phyloP scores from a whole-genome alignment of 2,329 filamentous ascomycete genomes.

The Graphilbum fragrans region DNA sequence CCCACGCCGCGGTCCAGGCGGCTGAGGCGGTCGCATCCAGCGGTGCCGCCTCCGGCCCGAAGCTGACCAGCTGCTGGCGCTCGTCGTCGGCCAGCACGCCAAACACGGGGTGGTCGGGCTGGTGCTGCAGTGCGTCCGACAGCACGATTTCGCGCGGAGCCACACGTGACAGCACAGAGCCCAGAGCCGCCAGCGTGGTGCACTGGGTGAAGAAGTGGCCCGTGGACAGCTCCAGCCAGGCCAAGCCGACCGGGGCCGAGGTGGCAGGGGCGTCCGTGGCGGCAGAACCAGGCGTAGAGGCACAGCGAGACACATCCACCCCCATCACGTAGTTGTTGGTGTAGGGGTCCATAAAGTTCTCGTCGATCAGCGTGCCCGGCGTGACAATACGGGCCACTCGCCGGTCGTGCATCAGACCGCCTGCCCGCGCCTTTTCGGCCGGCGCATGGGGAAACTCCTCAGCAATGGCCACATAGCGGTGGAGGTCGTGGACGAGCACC shows the following conservation, averaged over 20 bases:
- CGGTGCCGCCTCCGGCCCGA: constrained; percentile 36
- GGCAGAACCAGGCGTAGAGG: no score
- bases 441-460: constrained; percentile 78
- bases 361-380: constrained; percentile 89
- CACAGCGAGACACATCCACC: constrained; percentile 53
- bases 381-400: constrained; percentile 81
- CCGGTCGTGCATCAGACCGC: constrained; percentile 74
- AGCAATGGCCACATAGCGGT: constrained; percentile 83
- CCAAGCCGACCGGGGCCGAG: constrained; percentile 50
- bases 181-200: constrained; percentile 56
- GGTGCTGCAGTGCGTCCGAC: constrained; percentile 43
- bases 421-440: constrained; percentile 57
- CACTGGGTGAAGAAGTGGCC: constrained; percentile 85
- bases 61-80: constrained; percentile 59
- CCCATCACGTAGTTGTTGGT: constrained; percentile 88
- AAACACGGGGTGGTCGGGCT: constrained; percentile 40
- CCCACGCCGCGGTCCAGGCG: constrained; percentile 52
- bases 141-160: constrained; percentile 77
- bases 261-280: constrained; percentile 1
- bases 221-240: constrained; percentile 92
- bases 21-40: not conserved
- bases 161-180: constrained; percentile 74
- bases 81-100: constrained; percentile 58
- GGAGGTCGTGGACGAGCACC: constrained; percentile 79
- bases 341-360: constrained; percentile 91